Percentiles rank a stretch among this genome's conserved stretches.
Conservation (phyloP, 805 yeast species). For the Metschnikowia gelsemii region DNA sequence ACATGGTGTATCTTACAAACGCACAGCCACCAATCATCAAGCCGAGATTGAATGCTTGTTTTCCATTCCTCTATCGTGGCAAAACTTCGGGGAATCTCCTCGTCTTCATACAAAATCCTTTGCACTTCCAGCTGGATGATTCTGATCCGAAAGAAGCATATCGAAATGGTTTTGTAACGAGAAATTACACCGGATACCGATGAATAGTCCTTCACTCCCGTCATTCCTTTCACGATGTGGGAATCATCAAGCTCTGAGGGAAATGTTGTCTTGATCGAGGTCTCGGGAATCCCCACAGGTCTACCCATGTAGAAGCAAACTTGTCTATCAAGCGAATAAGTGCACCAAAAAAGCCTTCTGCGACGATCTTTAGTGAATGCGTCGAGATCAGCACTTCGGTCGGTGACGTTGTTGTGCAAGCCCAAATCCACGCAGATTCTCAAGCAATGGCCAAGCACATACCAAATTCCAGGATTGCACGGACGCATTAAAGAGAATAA, state of each 20-base stretch:
- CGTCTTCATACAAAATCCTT: constrained; percentile 65
- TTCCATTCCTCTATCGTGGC: constrained; percentile 62
- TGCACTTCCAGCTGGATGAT: constrained; percentile 77
- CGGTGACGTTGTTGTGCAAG: constrained; percentile 61
- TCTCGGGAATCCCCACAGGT: constrained; percentile 88
- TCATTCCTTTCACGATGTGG: constrained; percentile 41
- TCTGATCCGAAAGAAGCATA: constrained; percentile 67
- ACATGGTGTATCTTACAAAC: constrained; percentile 48
- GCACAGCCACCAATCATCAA: constrained; percentile 61
- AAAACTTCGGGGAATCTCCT: constrained; percentile 67
- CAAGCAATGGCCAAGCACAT: constrained; percentile 75
- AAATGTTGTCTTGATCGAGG: constrained; percentile 64
- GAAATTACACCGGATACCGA: constrained; percentile 39
- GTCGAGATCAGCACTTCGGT: constrained; percentile 37
- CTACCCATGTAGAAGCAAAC: constrained; percentile 83
- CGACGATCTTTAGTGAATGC: constrained; percentile 66
- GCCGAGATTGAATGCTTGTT: constrained; percentile 44
- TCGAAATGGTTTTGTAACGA: constrained; percentile 66
- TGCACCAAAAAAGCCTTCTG: constrained; percentile 72
- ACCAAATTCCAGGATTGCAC: constrained; percentile 91
- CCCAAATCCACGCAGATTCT: constrained; percentile 83
- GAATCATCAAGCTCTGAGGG: constrained; percentile 79
- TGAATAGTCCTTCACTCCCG: constrained; percentile 29
- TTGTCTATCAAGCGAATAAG: constrained; percentile 82
- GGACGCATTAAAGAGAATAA: constrained; percentile 85